Conservation (phyloP, 75 land plant species). For the Sequoiadendron giganteum region DNA sequence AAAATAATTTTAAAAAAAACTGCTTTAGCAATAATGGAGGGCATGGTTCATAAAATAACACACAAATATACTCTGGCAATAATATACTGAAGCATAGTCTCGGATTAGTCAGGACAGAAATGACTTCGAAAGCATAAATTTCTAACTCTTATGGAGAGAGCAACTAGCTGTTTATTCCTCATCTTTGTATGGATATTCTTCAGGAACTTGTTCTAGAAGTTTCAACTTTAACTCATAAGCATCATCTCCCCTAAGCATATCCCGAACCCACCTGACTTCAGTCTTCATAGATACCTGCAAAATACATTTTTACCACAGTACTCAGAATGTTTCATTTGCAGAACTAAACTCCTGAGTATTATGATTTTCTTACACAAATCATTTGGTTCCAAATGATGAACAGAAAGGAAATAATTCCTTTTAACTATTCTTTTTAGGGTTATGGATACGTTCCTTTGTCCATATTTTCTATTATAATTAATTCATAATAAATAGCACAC, state of each 20-base stretch:
- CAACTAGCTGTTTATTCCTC: slow-evolving; percentile 48
- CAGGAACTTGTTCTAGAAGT: slow-evolving; percentile 89
- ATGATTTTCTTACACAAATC: neutral
- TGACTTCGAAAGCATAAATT: neutral
- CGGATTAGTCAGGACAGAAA: too few relatives aligned
- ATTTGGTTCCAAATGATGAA: neutral
- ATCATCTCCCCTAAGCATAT: slow-evolving; percentile 90
- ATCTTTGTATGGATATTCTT: slow-evolving; percentile 95
- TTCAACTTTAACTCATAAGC: slow-evolving; percentile 79
- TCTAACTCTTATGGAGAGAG: neutral
- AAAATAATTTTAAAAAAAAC: neutral
- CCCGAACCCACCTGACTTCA: slow-evolving; percentile 84
- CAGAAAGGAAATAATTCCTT: neutral
- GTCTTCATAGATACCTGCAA: slow-evolving; percentile 91
- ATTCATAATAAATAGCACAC: neutral
- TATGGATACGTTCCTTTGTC: neutral
- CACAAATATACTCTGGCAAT: neutral
- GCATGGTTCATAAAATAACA: neutral
- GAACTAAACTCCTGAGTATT: neutral
- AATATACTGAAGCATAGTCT: neutral
- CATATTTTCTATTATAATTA: neutral
- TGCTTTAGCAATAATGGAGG: neutral
- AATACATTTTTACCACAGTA: neutral
- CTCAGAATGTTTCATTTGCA: neutral
- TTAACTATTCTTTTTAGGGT: neutral